These are phyloP conservation scores for Arctium minus DNA, from an alignment of 129 eudicot genomes.

Conservation along the genomic window DNA sequence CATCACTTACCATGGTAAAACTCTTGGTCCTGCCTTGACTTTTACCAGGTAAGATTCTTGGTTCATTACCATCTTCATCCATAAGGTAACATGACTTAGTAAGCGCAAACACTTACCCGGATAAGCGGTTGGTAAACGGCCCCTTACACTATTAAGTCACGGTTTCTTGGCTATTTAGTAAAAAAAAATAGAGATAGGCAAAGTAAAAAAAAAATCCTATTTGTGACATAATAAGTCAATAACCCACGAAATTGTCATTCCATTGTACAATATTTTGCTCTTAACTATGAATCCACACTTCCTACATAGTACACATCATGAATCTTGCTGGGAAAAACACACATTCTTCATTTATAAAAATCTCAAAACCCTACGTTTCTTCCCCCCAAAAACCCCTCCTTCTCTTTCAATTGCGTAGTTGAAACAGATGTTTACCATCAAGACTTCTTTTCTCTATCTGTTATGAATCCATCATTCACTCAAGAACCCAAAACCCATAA, in stretches of 20 bases:
- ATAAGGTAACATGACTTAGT: too few relatives aligned
- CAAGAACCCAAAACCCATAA: constrained; percentile 1
- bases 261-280: not conserved
- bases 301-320: not conserved
- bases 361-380: not conserved
- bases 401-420: not conserved
- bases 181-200: too few relatives aligned
- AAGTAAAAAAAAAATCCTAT: too few relatives aligned
- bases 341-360: not conserved
- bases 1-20: too few relatives aligned
- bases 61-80: too few relatives aligned
- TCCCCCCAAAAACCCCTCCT: not conserved
- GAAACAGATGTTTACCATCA: not conserved
- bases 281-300: not conserved
- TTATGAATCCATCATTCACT: constrained; percentile 4
- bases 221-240: too few relatives aligned
- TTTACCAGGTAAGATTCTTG: too few relatives aligned
- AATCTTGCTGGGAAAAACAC: not conserved
- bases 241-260: not conserved
- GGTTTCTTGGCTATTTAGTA: too few relatives aligned
- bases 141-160: too few relatives aligned
- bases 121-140: too few relatives aligned
- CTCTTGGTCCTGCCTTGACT: too few relatives aligned
- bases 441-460: not conserved
- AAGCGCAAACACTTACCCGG: too few relatives aligned